A percentile compares a stretch with the other conserved stretches of the same genome.
These are phyloP conservation scores for Phaeosphaeriaceae sp. DNA, from an alignment of 2,329 filamentous ascomycete species.

Conservation along the genomic window DNA sequence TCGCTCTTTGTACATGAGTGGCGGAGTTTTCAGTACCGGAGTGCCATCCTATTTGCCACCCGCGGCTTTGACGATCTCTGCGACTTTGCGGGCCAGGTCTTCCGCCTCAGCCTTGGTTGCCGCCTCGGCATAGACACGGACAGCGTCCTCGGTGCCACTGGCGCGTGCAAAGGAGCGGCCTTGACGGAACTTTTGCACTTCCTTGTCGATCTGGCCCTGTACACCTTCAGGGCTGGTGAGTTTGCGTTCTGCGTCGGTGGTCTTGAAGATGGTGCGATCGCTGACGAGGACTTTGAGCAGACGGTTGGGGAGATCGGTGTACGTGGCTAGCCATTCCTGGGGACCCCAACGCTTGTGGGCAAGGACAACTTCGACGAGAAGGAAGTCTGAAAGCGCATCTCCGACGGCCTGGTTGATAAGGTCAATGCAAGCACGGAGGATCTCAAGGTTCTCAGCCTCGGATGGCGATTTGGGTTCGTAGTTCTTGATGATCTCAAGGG, in stretches of 20 bases:
- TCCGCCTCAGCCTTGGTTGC: constrained; percentile 88
- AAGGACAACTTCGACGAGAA: constrained; percentile 94
- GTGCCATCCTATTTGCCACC: constrained; percentile 29
- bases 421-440: constrained; percentile 80
- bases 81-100: constrained; percentile 85
- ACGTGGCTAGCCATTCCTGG: constrained; percentile 90
- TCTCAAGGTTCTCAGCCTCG: constrained; percentile 87
- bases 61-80: constrained; percentile 68
- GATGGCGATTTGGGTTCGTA: constrained; percentile 88
- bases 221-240: constrained; percentile 79
- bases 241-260: constrained; percentile 89
- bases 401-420: constrained; percentile 98
- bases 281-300: constrained; percentile 91
- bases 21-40: constrained; percentile 4
- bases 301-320: constrained; percentile 91
- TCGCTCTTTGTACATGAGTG: neutral
- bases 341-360: constrained; percentile 93
- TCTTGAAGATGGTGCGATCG: constrained; percentile 87
- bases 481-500: constrained; percentile 77
- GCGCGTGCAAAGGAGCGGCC: constrained; percentile 91
- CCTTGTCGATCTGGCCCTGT: constrained; percentile 84
- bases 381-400: constrained; percentile 93
- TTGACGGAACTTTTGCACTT: constrained; percentile 89
- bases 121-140: constrained; percentile 94
- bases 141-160: constrained; percentile 94